phyloP scores from a whole-genome alignment of 768 basidiomycete species.

The Rhizopogon sp. region DNA sequence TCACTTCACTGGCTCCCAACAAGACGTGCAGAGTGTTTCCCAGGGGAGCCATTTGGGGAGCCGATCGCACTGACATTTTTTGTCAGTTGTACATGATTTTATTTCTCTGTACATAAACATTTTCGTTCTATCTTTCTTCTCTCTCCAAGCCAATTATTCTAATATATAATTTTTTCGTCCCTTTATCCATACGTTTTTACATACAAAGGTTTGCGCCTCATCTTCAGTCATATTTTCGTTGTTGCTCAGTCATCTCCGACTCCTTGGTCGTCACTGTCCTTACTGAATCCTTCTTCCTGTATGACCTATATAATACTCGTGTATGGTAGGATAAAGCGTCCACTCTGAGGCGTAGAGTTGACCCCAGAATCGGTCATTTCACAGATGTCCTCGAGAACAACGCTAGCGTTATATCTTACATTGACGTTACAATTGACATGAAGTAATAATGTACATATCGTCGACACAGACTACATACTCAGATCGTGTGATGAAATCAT shows the following conservation, averaged over 20 bases:
- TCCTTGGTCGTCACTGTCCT: slow-evolving; percentile 1
- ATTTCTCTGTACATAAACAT: slow-evolving; percentile 5
- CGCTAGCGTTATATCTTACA: too few relatives aligned
- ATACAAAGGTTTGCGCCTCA: background rate
- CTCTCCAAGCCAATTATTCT: slow-evolving; percentile 4
- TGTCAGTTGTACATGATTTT: background rate
- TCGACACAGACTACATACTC: background rate
- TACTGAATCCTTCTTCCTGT: background rate
- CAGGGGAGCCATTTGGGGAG: background rate
- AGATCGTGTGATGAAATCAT: background rate
- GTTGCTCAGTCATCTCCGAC: background rate
- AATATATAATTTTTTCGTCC: slow-evolving; percentile 2
- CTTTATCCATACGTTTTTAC: background rate
- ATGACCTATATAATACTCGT: background rate
- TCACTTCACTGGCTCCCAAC: background rate
- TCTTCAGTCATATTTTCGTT: background rate
- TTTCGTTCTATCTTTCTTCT: slow-evolving; percentile 11
- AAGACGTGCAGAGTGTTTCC: background rate
- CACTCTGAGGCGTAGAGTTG: too few relatives aligned
- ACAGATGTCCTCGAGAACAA: too few relatives aligned
- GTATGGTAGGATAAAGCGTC: too few relatives aligned
- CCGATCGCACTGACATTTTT: background rate
- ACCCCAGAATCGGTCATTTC: too few relatives aligned
- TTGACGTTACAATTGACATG: too few relatives aligned
- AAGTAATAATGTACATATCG: background rate